Evolutionary conservation across 2,329 filamentous ascomycete genomes (phyloP), one percentile per base, ranked within the genome.

Genomic region (Curvularia lunata): DNA sequence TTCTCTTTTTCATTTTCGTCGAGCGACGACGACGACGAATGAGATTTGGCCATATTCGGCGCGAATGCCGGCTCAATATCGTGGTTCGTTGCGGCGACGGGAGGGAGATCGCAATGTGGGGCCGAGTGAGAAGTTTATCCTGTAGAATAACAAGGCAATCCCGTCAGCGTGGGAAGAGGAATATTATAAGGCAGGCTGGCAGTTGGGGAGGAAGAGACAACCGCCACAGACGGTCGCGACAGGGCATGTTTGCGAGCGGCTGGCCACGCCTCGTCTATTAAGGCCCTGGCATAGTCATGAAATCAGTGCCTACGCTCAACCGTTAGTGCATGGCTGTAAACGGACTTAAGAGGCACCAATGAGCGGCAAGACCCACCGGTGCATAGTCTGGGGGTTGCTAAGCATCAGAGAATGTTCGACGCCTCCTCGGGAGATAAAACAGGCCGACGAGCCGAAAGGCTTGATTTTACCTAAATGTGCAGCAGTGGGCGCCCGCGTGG

Each of bases 1-100:
- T 77, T 77, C 63, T 79, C 77, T 58, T 75, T 75, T 48, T 73
- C 69, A 16, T 60, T 64, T 47, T 67, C 67, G n/a, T 64, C 61
- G 5, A 70, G 50, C 8, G 68, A 71, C 27, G 64, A 64, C 27
- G 64, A 64, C 12, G 64, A 53, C 19, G 70, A 70, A 18, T 58
- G 63, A 16, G 66, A 71, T 59, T 66, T 69, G 3, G 48, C 50
- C 57, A 59, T 53, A 21, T n/a, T 23, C 30, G 48, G 47, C 50
- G 61, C 46, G 21, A 38, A 27, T 25, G 46, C 32, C 32, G 46
- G 46, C 21, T 12, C 21, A 48, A 48, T 40, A 38, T 46, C 45
- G 41, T 32, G 42, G 47, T 48, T 47, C 16, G 23, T 34, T 34
- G 48, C 40, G 34, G 43, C 42, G 19, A 38, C 46, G 46, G 37